A percentile compares a stretch with the other conserved stretches of the same genome.
Conservation (phyloP, 345 rosid species). For the Eutrema yunnanense region DNA sequence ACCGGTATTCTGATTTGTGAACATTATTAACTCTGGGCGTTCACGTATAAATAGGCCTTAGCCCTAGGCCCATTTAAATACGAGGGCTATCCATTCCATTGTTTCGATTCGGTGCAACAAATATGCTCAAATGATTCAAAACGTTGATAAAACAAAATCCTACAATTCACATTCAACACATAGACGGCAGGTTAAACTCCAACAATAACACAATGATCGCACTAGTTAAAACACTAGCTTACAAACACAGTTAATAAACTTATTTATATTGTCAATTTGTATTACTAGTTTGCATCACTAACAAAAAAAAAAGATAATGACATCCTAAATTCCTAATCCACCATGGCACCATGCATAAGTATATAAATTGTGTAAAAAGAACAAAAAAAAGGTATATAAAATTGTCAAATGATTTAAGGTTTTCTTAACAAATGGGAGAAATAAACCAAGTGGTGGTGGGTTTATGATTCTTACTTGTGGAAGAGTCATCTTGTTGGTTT, state of each 20-base stretch:
- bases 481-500: no score
- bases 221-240: neutral
- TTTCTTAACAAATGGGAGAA: neutral
- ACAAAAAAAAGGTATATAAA: no score
- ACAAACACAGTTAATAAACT: neutral
- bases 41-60: neutral
- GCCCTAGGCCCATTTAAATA: neutral
- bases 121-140: neutral
- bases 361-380: neutral
- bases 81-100: neutral
- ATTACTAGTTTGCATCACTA: neutral
- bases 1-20: neutral
- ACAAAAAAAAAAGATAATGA: neutral
- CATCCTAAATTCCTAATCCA: constrained; percentile 3
- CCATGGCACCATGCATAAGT: neutral
- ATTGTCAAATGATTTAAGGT: neutral
- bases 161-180: no score
- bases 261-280: neutral
- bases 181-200: neutral
- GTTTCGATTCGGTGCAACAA: neutral
- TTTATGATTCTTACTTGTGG: no score
- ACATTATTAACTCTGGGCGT: neutral
- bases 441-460: no score
- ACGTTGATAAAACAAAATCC: neutral
- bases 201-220: neutral